Evolutionary conservation across 2,329 filamentous ascomycete species (phyloP).

Genomic region (Simplicillium aogashimaense): DNA sequence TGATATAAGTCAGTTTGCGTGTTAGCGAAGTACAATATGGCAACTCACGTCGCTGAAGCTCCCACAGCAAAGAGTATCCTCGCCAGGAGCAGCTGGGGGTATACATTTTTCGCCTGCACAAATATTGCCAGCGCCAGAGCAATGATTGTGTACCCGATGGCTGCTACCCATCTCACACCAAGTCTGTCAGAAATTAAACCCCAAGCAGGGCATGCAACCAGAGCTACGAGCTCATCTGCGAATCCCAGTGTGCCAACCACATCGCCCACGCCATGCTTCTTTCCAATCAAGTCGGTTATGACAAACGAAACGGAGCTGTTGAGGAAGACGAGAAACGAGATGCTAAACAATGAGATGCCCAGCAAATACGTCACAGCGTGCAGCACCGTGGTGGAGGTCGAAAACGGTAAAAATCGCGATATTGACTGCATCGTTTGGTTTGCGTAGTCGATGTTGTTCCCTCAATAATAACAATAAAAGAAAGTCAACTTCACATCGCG

Average conservation of each 20-base stretch:
- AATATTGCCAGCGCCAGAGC: constrained; percentile 68
- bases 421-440: constrained; percentile 23
- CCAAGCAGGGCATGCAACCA: constrained; percentile 74
- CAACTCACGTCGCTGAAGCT: constrained; percentile 68
- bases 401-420: constrained; percentile 44
- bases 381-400: constrained; percentile 45
- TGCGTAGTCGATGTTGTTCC: background rate
- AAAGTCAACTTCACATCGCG: constrained; percentile 4
- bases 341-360: constrained; percentile 76
- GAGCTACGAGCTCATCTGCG: constrained; percentile 71
- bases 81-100: constrained; percentile 78
- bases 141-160: constrained; percentile 74
- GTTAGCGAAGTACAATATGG: constrained; percentile 3
- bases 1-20: constrained; percentile 4
- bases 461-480: background rate
- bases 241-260: constrained; percentile 79
- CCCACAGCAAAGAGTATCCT: constrained; percentile 83
- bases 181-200: constrained; percentile 68
- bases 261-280: constrained; percentile 64
- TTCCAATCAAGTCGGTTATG: constrained; percentile 70
- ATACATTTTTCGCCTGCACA: constrained; percentile 78
- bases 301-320: constrained; percentile 80
- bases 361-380: constrained; percentile 69
- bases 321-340: constrained; percentile 82
- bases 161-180: constrained; percentile 62